Evolutionary conservation across 2,329 filamentous ascomycete species (phyloP).

Genomic region (Pezicula rhizophila): DNA sequence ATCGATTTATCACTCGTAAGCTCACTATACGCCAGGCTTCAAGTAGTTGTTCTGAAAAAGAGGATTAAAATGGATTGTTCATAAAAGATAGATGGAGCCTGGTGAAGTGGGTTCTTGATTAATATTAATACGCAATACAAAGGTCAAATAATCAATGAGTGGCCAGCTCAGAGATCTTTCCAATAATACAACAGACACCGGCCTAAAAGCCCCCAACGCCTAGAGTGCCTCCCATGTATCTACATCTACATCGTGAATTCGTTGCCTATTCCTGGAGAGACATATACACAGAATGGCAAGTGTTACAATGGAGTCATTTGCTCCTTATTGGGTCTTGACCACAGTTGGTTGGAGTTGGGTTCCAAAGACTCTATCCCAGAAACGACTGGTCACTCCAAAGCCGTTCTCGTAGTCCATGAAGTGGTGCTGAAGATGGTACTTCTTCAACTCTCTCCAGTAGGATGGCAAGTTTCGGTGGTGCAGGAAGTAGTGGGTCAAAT

Average conservation of each 20-base stretch:
- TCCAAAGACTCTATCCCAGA: conserved; percentile 92
- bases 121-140: conserved; percentile 12
- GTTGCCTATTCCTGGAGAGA: conserved; percentile 4
- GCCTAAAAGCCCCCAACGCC: conserved; percentile 8
- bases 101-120: conserved; percentile 8
- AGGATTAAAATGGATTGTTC: background rate
- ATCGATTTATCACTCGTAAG: too few species aligned
- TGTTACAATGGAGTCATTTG: background rate
- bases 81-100: background rate
- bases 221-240: conserved; percentile 1
- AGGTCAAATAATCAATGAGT: conserved; percentile 9
- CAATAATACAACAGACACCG: conserved; percentile 1
- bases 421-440: conserved; percentile 94
- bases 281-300: conserved; percentile 5
- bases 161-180: conserved; percentile 7
- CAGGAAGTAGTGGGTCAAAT: conserved; percentile 96
- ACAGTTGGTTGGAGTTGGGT: conserved; percentile 59
- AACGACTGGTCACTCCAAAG: conserved; percentile 91
- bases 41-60: background rate
- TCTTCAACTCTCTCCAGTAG: conserved; percentile 91
- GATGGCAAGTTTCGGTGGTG: conserved; percentile 88
- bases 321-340: conserved; percentile 10
- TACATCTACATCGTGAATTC: conserved; percentile 18
- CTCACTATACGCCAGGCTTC: too few species aligned
- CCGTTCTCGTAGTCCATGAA: conserved; percentile 98